phyloP scores from a whole-genome alignment of 306 rosid species.

The Aeschynomene evenia region DNA sequence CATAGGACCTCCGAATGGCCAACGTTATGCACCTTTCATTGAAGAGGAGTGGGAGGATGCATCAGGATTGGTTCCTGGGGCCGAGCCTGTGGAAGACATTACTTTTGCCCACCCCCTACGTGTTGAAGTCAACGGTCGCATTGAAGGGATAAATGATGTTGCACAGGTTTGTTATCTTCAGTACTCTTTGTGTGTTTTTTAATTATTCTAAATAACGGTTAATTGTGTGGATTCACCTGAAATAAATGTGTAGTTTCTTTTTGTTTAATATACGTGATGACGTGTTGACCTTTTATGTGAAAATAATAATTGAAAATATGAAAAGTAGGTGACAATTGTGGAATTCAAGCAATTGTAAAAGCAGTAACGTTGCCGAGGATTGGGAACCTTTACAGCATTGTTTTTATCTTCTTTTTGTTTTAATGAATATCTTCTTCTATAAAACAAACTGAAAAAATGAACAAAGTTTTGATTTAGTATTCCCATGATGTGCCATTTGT shows the following conservation, averaged over 20 bases:
- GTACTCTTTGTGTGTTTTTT: not conserved
- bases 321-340: not conserved
- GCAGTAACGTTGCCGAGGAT: not conserved
- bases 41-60: constrained; percentile 97
- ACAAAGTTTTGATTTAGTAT: constrained; percentile 2
- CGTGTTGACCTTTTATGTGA: not conserved
- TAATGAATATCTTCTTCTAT: not conserved
- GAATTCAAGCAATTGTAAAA: constrained; percentile 9
- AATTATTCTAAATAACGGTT: constrained; percentile 8
- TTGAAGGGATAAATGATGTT: constrained; percentile 33
- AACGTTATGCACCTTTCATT: constrained; percentile 93
- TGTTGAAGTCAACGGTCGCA: constrained; percentile 38
- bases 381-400: constrained; percentile 13
- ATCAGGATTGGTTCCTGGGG: constrained; percentile 63
- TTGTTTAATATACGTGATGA: not conserved
- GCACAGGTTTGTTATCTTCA: constrained; percentile 46
- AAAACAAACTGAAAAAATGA: not conserved
- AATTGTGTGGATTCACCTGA: not conserved
- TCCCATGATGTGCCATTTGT: not conserved
- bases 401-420: constrained; percentile 6
- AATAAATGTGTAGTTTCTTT: constrained; percentile 13
- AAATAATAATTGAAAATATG: not conserved
- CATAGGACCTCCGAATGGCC: constrained; percentile 98
- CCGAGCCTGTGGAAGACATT: constrained; percentile 37
- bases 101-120: constrained; percentile 30